phyloP scores from a whole-genome alignment of 164 flowering plant genomes.

The Magnolia kwangsiensis region DNA sequence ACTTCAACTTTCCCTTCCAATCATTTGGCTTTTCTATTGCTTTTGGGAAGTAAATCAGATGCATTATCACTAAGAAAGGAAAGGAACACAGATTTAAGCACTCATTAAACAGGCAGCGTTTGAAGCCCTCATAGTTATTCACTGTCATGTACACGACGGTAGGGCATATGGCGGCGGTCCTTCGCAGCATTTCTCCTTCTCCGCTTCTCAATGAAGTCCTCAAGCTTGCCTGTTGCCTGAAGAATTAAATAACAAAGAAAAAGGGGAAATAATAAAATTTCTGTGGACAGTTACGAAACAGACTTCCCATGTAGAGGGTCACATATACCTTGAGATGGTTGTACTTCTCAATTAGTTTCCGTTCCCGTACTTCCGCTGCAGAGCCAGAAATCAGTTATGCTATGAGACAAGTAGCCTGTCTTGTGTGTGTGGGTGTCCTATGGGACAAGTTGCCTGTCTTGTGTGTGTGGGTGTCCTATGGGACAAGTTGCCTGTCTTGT shows the following conservation, averaged over 20 bases:
- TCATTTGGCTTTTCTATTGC: no score
- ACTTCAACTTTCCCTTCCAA: no score
- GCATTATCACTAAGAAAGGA: background rate
- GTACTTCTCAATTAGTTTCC: conserved; percentile 56
- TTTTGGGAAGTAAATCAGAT: background rate
- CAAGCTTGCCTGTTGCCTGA: conserved; percentile 82
- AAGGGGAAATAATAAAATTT: background rate
- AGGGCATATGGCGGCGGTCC: conserved; percentile 79
- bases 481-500: no score
- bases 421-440: background rate
- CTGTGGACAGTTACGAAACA: background rate
- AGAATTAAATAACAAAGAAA: background rate
- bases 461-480: no score
- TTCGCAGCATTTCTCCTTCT: conserved; percentile 84
- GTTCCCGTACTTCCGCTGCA: conserved; percentile 80
- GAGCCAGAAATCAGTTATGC: conserved; percentile 10
- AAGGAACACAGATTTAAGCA: background rate
- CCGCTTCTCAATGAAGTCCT: conserved; percentile 67
- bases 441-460: background rate
- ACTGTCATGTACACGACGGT: conserved; percentile 43
- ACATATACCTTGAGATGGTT: conserved; percentile 64
- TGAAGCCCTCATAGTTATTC: conserved; percentile 14
- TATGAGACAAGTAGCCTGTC: background rate
- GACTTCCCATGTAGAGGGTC: background rate
- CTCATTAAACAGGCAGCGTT: no score